phyloP scores from a whole-genome alignment of 1,284 basidiomycete genomes.

The Rhodotorula sp. region DNA sequence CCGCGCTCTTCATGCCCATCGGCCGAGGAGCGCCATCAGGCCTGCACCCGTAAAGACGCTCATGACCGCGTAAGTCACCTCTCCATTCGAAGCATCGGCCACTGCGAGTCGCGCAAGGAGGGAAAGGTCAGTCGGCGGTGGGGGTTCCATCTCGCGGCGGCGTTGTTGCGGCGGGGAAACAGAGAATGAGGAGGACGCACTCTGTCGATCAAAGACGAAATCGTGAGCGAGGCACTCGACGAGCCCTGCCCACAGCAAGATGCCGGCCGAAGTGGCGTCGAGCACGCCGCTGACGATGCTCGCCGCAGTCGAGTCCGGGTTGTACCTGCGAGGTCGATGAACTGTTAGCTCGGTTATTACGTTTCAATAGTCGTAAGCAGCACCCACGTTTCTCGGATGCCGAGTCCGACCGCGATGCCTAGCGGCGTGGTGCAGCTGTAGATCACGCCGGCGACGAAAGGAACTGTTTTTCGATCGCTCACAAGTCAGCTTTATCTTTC shows the following conservation, averaged over 20 bases:
- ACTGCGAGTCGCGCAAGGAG: conserved; percentile 45
- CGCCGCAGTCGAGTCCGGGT: conserved; percentile 69
- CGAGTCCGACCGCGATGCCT: conserved; percentile 80
- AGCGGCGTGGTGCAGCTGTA: conserved; percentile 80
- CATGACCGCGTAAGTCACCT: conserved; percentile 38
- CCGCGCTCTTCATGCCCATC: conserved; percentile 33
- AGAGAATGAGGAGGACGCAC: not conserved
- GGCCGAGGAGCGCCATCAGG: conserved; percentile 52
- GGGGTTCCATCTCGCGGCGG: not conserved
- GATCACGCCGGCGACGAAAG: conserved; percentile 62
- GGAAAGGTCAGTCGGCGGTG: conserved; percentile 25
- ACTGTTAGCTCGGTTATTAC: too few relatives aligned
- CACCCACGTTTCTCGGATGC: conserved; percentile 61
- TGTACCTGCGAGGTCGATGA: conserved; percentile 56
- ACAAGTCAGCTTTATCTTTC: conserved; percentile 9
- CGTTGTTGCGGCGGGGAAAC: too few relatives aligned
- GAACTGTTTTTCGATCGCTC: conserved; percentile 60
- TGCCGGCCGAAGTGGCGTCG: conserved; percentile 81
- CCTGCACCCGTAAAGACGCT: conserved; percentile 51
- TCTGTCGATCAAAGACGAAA: conserved; percentile 80
- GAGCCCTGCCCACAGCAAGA: conserved; percentile 54
- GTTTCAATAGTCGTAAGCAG: not conserved
- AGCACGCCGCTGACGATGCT: conserved; percentile 78
- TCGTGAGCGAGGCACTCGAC: conserved; percentile 80
- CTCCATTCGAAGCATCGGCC: conserved; percentile 29